Base-by-base conservation (phyloP, 176 grass and related monocot genomes). In the Aegilops longissima region DNA sequence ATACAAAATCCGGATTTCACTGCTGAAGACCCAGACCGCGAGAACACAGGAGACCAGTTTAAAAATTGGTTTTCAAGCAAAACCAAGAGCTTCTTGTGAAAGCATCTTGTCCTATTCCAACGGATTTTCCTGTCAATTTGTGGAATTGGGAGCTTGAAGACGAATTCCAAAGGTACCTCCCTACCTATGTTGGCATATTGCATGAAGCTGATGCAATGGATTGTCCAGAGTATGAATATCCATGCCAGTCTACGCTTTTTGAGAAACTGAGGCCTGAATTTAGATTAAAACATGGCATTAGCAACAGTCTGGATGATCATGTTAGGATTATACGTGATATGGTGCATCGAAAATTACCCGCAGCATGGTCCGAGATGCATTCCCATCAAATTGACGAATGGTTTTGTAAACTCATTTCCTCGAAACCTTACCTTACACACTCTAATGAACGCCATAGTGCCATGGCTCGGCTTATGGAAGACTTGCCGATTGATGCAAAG, bases 101-200 rank as follows among this genome's bases (percentile, higher is more conserved):
- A 73, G 27, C 83, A 66, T 38, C 58, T 38, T 78, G 21, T 85
- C 21, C 73, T 51, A 29, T 45, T 78, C 82, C 82, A 74, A 8
- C 25, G 13, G 20, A 78, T 18, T 77, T 85, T 78, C 14, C 27
- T 12, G 8, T 16, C 24, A 0, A 27, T 33, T 51, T 67, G 65
- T 86, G 84, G 84, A 78, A 86, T 40, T 86, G 84, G 84, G 74
- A 86, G 84, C 16, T 54, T 54, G 51, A 54, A 18, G 51, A 54
- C 16, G 51, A 54, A 54, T 54, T 54, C 6, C 51, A 54, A 54
- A 54, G 51, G 2, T 54, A 54, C 51, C 51, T 54, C 5, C 51
- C 52, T 56, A 56, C 52, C 52, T 56, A 56, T 56, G 5, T 20
- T 20, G 52, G 20, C 52, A 56, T 56, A 1, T 20, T 56, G 17